Evolutionary conservation across 2,329 filamentous ascomycete species (phyloP), one percentile per base, ranked within the genome.

Genomic region (Colletotrichum lupini): DNA sequence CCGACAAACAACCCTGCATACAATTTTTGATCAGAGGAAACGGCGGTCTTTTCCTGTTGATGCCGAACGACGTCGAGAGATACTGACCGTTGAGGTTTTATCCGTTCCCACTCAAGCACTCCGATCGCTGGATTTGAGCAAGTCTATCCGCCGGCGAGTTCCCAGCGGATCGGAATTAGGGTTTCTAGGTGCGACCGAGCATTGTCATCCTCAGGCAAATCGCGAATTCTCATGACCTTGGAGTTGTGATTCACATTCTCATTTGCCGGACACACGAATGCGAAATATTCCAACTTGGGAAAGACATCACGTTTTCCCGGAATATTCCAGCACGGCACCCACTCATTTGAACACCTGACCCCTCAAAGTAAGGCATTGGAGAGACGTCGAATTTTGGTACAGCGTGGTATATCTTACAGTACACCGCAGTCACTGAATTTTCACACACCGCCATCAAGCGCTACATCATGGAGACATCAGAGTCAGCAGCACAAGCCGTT

Each of bases 21-120:
- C 52, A 70, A 73, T 73, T 73, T 73, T 73, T 73, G 64, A 67
- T 49, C 42, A 42, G 19, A 32, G 24, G 62, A 37, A 42, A 37
- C 52, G 62, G 53, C 55, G 62, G 30, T 5, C 32, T 28, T 42
- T 42, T n/a, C 16, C n/a, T 56, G 32, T 37, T 65, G 52, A 64
- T 65, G 35, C 60, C 42, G 30, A 49, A 70, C 60, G 60, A 70
- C 60, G 9, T 65, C 49, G 16, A 32, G 59, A 56, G 46, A 61
- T 57, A 63, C 42, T 53, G 53, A 42, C 65, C 8, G 52, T 35
- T 49, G 19, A 22, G n/a, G 3, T 11, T 24, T 56, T 22, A 5
- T 9, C 24, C 32, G 49, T 37, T 22, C 30, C 24, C 35, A 6
- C 32, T 14, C n/a, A 28, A 67, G 35, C 11, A n/a, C 16, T 26